Base-by-base conservation (phyloP, 1,139 yeast species). In the Candida glucosophila region DNA sequence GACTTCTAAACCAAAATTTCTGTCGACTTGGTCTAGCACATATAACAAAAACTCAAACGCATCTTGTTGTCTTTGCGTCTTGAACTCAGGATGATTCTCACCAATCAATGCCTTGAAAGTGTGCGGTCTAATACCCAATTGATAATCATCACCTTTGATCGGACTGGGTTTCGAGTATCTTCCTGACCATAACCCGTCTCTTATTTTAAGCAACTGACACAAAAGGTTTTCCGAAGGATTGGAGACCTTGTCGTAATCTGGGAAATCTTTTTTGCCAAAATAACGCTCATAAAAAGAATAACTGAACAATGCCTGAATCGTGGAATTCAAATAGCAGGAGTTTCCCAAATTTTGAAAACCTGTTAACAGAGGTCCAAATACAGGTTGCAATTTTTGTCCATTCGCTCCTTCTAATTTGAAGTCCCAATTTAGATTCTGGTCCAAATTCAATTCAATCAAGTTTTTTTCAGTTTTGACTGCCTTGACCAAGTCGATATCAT, bases 371-470 rank as follows among this genome's bases (percentile, higher is more conserved):
- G 69, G 49, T 2, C 90, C 93, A 54, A 64, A 77, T 1, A 85
- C 56, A 1, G 88, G 85, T 12, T 53, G 46, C 24, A 82, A 55
- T 25, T 68, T 67, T 23, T 70, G 72, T 13, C 96, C 96, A 33
- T 73, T 62, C 3, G 75, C 74, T 22, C 77, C 77, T 17, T 77
- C 77, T 70, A 88, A 71, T 33, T 74, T 73, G 50, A 92, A 90
- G 35, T 88, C 94, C 96, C 96, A 92, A 41, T 78, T 80, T 54
- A 85, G 48, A 49, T 90, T 90, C 47, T 88, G 96, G 46, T 88
- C 96, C 29, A 90, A 70, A 52, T 92, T 94, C 34, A 90, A 55
- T 47, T 90, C 98, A 3, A 88, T 73, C 43, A 92, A 60, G 17
- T 79, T 77, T 54, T 86, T 88, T 48, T 90, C 99, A 0, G 93